phyloP scores from a whole-genome alignment of 169 alveolate species.

The Plasmodium gaboni region DNA sequence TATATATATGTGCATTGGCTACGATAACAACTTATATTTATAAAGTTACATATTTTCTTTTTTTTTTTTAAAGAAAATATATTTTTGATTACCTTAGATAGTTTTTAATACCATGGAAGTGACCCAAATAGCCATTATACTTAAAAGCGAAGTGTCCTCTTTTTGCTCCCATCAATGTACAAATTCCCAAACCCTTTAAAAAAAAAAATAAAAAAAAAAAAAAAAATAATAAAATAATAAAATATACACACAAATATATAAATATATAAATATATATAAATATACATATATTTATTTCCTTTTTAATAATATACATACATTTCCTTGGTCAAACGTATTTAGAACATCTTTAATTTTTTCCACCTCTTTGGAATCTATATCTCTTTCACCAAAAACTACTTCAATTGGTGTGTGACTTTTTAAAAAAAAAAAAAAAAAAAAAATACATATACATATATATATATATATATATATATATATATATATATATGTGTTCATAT shows the following conservation, averaged over 20 bases:
- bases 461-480: conserved; percentile 7
- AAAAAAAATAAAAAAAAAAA: too few species aligned
- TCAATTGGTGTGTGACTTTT: conserved; percentile 78
- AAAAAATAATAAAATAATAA: conserved; percentile 17
- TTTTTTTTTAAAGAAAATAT: too few species aligned
- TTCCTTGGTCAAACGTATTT: conserved; percentile 78
- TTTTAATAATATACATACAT: conserved; percentile 15
- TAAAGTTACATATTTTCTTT: too few species aligned
- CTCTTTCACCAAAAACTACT: conserved; percentile 77
- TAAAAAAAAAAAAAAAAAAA: not conserved
- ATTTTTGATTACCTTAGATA: conserved; percentile 38
- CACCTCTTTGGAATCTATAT: conserved; percentile 76
- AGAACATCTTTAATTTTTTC: conserved; percentile 73
- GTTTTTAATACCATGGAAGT: conserved; percentile 59
- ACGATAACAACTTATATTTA: too few species aligned
- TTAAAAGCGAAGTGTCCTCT: conserved; percentile 79
- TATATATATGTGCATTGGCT: too few species aligned
- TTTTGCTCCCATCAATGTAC: conserved; percentile 80
- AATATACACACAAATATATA: not conserved
- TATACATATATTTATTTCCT: not conserved
- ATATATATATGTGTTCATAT: not conserved
- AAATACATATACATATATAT: not conserved
- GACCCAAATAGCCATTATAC: conserved; percentile 76
- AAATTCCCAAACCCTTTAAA: conserved; percentile 76
- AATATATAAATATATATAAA: not conserved